Conservation (phyloP, 148 eudicot species). For the Heliosperma pusillum region DNA sequence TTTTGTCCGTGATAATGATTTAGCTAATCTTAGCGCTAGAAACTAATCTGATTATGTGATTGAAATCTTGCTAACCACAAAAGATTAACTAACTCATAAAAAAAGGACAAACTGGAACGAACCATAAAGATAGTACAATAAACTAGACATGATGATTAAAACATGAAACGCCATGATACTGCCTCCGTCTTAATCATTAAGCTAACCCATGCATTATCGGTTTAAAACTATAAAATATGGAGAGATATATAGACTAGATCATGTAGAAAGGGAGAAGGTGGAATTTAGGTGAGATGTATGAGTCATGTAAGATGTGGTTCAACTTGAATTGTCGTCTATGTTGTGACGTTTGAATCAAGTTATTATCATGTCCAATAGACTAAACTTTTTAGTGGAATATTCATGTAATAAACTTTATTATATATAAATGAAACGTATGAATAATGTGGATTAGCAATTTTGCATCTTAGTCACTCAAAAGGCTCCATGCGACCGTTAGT, state of each 20-base stretch:
- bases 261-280: background rate
- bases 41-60: too few relatives aligned
- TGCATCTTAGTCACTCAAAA: background rate
- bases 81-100: background rate
- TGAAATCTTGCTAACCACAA: too few relatives aligned
- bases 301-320: constrained; percentile 1
- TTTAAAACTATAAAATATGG: background rate
- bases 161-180: background rate
- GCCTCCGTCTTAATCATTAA: background rate
- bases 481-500: constrained; percentile 18
- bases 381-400: constrained; percentile 15
- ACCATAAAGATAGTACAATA: background rate
- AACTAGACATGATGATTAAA: background rate
- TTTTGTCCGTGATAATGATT: too few relatives aligned
- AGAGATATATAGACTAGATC: background rate
- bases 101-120: background rate
- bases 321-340: too few relatives aligned
- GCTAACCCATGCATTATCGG: background rate
- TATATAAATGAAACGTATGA: background rate
- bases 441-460: background rate
- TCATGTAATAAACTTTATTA: background rate
- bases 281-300: background rate
- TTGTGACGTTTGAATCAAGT: constrained; percentile 13
- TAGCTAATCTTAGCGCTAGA: too few relatives aligned
- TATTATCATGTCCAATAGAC: background rate